These are phyloP conservation scores for Aspergillus ruber DNA, from an alignment of 2,329 filamentous ascomycete genomes.

Conservation along the genomic window DNA sequence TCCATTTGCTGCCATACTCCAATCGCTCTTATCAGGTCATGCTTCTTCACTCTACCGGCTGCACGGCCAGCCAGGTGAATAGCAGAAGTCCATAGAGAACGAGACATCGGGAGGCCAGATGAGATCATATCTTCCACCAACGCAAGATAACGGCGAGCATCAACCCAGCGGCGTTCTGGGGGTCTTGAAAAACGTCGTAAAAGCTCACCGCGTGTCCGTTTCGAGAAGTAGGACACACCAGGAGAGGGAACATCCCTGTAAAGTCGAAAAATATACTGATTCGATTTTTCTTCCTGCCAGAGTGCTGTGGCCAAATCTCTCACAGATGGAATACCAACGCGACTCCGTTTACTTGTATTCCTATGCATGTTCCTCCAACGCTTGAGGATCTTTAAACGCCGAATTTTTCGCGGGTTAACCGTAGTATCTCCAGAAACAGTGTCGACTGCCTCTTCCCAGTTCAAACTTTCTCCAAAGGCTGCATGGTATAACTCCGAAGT, in stretches of 20 bases:
- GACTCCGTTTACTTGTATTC: slow-evolving; percentile 9
- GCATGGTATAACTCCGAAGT: slow-evolving; percentile 19
- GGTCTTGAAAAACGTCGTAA: slow-evolving; percentile 61
- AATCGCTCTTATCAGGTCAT: slow-evolving; percentile 63
- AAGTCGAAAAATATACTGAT: slow-evolving; percentile 45
- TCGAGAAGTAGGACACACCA: slow-evolving; percentile 46
- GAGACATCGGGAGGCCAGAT: slow-evolving; percentile 61
- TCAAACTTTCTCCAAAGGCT: slow-evolving; percentile 13
- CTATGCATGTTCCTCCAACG: not conserved
- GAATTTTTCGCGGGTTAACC: slow-evolving; percentile 14
- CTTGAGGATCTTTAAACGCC: not conserved
- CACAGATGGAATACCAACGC: slow-evolving; percentile 30
- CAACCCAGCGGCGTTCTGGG: slow-evolving; percentile 25
- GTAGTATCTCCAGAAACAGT: slow-evolving; percentile 24
- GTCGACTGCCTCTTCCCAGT: slow-evolving; percentile 28
- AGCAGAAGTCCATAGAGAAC: slow-evolving; percentile 74
- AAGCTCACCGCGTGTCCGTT: slow-evolving; percentile 53
- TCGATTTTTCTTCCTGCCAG: slow-evolving; percentile 37
- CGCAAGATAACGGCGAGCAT: slow-evolving; percentile 75
- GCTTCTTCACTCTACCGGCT: slow-evolving; percentile 51
- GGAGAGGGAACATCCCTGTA: slow-evolving; percentile 51
- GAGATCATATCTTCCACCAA: slow-evolving; percentile 76
- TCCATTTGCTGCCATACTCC: slow-evolving; percentile 90
- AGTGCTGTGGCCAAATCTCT: slow-evolving; percentile 38
- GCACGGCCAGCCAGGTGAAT: slow-evolving; percentile 73